A percentile compares a stretch with the other conserved stretches of the same genome.
phyloP scores from a whole-genome alignment of 2,329 filamentous ascomycete species.

The Neofusicoccum ribis region DNA sequence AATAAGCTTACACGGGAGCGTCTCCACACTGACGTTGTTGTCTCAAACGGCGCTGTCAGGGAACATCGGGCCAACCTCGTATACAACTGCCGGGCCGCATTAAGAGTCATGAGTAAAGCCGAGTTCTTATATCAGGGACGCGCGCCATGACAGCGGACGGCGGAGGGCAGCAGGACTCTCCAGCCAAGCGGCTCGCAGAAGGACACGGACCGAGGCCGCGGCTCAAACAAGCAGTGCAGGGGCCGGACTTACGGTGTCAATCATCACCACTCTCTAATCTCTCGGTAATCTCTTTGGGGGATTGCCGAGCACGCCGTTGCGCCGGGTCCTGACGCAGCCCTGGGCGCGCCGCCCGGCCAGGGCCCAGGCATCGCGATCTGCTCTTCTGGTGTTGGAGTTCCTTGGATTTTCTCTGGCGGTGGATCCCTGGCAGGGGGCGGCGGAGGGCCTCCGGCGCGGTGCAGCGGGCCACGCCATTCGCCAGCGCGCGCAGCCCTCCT shows the following conservation, averaged over 20 bases:
- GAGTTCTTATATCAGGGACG: background rate
- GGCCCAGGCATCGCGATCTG: background rate
- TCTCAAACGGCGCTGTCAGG: background rate
- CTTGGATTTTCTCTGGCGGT: background rate
- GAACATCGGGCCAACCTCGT: background rate
- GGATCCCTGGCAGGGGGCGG: background rate
- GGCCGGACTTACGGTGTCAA: background rate
- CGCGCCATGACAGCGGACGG: background rate
- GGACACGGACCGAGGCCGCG: too few species aligned
- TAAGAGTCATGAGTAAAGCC: background rate
- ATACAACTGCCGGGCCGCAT: background rate
- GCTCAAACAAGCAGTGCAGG: background rate
- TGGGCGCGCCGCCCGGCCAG: background rate
- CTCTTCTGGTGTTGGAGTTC: background rate
- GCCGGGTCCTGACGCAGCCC: background rate
- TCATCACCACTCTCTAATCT: background rate
- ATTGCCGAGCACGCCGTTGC: background rate
- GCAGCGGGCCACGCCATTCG: background rate
- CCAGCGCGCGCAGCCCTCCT: too few species aligned
- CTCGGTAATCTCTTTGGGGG: conserved; percentile 1
- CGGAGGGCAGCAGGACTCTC: background rate
- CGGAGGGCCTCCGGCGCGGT: background rate
- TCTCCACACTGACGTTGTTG: background rate
- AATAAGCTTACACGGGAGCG: too few species aligned
- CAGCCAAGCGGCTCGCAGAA: background rate